These are phyloP conservation scores for Kodamaea laetipori DNA, from an alignment of 805 yeast genomes.

Conservation along the genomic window DNA sequence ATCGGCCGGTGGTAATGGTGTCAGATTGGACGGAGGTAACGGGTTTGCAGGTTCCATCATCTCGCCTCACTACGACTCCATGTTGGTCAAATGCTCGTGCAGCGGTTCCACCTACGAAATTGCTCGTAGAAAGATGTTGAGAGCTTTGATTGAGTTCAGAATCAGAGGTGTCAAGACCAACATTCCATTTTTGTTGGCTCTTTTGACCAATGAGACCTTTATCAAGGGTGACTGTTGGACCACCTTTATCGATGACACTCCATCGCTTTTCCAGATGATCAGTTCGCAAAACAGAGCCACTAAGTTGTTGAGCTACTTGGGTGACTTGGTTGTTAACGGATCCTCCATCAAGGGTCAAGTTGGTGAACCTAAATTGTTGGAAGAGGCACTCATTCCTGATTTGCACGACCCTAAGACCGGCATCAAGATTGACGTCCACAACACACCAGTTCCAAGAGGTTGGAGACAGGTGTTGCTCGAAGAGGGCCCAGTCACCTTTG, in stretches of 20 bases:
- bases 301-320: slow-evolving; percentile 86
- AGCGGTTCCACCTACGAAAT: slow-evolving; percentile 97
- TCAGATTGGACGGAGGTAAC: slow-evolving; percentile 97
- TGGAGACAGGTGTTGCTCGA: slow-evolving; percentile 88
- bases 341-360: slow-evolving; percentile 94
- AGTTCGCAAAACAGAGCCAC: slow-evolving; percentile 96
- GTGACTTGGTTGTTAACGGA: slow-evolving; percentile 94
- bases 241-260: slow-evolving; percentile 97
- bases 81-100: slow-evolving; percentile 96
- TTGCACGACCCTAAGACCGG: slow-evolving; percentile 65
- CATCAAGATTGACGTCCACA: slow-evolving; percentile 56
- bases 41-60: slow-evolving; percentile 97
- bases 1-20: slow-evolving; percentile 99
- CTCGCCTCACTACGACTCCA: slow-evolving; percentile 95
- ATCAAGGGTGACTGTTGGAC: slow-evolving; percentile 93
- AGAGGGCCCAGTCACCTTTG: slow-evolving; percentile 88
- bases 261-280: slow-evolving; percentile 91
- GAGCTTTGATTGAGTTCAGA: slow-evolving; percentile 96
- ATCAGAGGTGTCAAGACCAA: slow-evolving; percentile 99
- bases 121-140: slow-evolving; percentile 95
- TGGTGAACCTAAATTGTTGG: slow-evolving; percentile 81
- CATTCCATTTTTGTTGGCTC: slow-evolving; percentile 91
- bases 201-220: slow-evolving; percentile 87
- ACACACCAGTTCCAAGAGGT: slow-evolving; percentile 60
- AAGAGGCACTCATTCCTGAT: slow-evolving; percentile 75